Evolutionary conservation across 139 green algal genomes (phyloP), one percentile per base, ranked within the genome.

Genomic region (Nannochloris sp.): DNA sequence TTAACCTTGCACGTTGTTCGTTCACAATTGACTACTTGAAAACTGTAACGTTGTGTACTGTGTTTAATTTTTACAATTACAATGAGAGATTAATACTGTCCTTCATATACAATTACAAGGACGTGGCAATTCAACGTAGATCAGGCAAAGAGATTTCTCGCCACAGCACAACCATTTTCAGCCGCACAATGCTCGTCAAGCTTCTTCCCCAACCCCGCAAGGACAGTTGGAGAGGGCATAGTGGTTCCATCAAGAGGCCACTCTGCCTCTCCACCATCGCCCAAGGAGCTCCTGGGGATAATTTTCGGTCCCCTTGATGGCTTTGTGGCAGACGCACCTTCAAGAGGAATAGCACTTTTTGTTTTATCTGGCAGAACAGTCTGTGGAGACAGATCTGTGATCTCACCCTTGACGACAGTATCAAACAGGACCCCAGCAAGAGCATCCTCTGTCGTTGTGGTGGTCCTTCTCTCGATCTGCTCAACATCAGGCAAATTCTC

Each of bases 1-100:
- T 58, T 79, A 44, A 67, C 74, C 7, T 55, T 83, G 54, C 81
- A 88, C 43, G 67, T 85, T 54, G 65, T 84, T 51, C 82, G 83
- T 44, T 74, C 57, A 4, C 64, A 81, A 67, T 49, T 83, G 69
- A 60, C 46, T 27, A 68, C 43, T 36, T 75, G 34, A 57, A 53
- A 40, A 40, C 34, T 40, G 34, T 40, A 40, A 25, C 46, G 16
- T 53, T 53, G 46, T 53, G 11, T 24, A 25, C 46, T 50, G 14
- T 15, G 14, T 19, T 7, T 19, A 18, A 53, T 24, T 53, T 5
- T 53, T 53, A 53, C 46, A 53, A 53, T 19, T n/a, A 9, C 2
- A 21, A 6, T 14, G 15, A 7, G n/a, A 21, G n/a, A 19, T 25
- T 5, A 53, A 53, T 53, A 19, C 7, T 24, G n/a, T 53, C 34